Evolutionary conservation across 2,329 filamentous ascomycete species (phyloP), one percentile per base, ranked within the genome.

Genomic region (Myriosclerotinia scirpicola): DNA sequence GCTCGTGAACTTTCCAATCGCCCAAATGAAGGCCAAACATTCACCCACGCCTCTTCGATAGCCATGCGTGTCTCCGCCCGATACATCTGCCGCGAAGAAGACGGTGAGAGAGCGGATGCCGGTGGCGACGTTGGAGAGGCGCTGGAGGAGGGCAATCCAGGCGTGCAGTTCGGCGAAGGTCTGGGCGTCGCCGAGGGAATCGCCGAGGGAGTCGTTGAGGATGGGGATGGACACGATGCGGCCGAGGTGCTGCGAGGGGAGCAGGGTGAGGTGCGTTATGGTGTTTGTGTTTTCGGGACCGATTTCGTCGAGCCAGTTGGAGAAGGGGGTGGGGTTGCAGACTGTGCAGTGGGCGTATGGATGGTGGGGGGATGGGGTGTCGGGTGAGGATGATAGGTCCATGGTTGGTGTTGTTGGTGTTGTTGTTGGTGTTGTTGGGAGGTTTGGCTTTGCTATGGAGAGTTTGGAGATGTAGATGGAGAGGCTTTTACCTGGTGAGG

Each of bases 11-110:
- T 36, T 20, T 9, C 30, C 58, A 4, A 60, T 60, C 14, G 58
- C 58, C 58, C 44, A 60, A 15, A 60, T 50, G 6, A 60, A 60
- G 1, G 42, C 44, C 20, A 50, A 14, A 26, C 58, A 60, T 38
- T 40, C 58, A 1, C 58, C 58, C 14, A 48, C 58, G 1, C 58
- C 58, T 8, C 58, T 5, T 6, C 58, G 44, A 50, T 60, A 60
- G 0, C 30, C 26, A 5, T 60, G 58, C 0, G 44, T 38, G 14
- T 60, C 58, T 4, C 20, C 9, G 1, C 44, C 58, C 7, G 44
- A 50, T 30, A 50, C 9, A 8, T 60, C 58, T n/a, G 58, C 58
- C 1, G 12, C 30, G 30, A 60, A 60, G n/a, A 50, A 26, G 0
- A 60, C 7, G 14, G 30, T 50, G 8, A 60, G 14, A 1, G 44